Evolutionary conservation across 108 stramenopile species (phyloP).

Genomic region (Epithemia pelagica): DNA sequence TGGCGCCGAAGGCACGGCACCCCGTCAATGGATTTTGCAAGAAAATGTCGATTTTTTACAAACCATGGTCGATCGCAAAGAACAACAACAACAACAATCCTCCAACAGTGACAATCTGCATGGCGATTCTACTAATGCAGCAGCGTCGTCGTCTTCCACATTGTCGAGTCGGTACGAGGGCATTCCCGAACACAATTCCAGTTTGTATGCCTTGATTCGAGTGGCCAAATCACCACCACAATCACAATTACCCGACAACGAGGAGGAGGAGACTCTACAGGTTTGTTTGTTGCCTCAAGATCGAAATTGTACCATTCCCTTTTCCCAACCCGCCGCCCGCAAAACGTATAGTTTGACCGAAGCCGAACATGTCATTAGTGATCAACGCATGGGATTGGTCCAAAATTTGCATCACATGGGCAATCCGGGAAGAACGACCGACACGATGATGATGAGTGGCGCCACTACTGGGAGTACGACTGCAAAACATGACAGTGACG

Average conservation of each 20-base stretch:
- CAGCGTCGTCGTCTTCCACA: slow-evolving; percentile 5
- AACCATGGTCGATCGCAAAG: slow-evolving; percentile 48
- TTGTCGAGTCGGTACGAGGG: slow-evolving; percentile 64
- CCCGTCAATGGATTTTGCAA: slow-evolving; percentile 76
- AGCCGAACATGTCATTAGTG: slow-evolving; percentile 71
- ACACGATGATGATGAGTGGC: too few species aligned
- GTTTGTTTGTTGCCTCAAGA: slow-evolving; percentile 36
- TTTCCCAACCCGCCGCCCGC: slow-evolving; percentile 64
- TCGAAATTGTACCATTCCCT: slow-evolving; percentile 52
- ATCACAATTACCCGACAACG: too few species aligned
- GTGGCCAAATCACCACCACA: background rate
- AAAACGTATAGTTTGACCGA: slow-evolving; percentile 61
- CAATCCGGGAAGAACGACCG: background rate
- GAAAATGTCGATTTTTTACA: slow-evolving; percentile 71
- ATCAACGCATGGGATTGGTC: slow-evolving; percentile 43
- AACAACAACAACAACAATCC: slow-evolving; percentile 14
- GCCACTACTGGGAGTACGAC: background rate
- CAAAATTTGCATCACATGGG: slow-evolving; percentile 3
- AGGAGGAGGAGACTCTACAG: slow-evolving; percentile 22
- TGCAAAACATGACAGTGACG: background rate
- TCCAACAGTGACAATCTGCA: background rate
- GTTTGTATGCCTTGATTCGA: slow-evolving; percentile 56
- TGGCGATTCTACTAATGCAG: background rate
- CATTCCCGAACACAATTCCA: slow-evolving; percentile 62
- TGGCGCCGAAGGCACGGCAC: slow-evolving; percentile 35